Percentiles rank a stretch among this genome's conserved stretches.
Conservation (phyloP, 2,329 filamentous ascomycete species). For the Penicillium brevicompactum region DNA sequence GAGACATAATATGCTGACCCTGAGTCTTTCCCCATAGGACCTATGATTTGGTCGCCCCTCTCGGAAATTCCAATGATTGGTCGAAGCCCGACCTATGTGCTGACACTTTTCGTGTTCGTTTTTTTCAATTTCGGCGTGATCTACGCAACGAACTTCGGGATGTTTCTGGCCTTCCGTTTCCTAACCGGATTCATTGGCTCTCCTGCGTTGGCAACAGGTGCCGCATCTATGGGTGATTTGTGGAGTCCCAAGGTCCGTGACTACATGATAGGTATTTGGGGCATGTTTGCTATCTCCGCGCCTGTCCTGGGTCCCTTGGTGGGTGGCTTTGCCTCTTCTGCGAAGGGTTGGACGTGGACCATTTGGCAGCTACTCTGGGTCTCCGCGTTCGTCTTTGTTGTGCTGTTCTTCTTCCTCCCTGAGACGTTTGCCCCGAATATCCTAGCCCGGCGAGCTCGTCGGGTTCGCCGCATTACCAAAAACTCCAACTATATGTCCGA, state of each 20-base stretch:
- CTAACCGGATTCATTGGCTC: constrained; percentile 55
- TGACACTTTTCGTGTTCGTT: constrained; percentile 55
- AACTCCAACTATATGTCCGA: constrained; percentile 44
- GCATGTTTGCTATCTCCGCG: constrained; percentile 45
- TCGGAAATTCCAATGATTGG: constrained; percentile 55
- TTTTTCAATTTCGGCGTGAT: constrained; percentile 52
- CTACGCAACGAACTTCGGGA: constrained; percentile 54
- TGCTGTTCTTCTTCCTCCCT: constrained; percentile 36
- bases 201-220: constrained; percentile 49
- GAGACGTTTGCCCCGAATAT: constrained; percentile 33
- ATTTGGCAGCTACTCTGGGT: constrained; percentile 66
- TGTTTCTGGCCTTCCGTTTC: constrained; percentile 56
- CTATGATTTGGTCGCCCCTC: constrained; percentile 34
- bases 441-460: constrained; percentile 18
- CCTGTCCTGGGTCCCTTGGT: constrained; percentile 64
- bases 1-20: too few species aligned
- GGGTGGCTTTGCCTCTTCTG: constrained; percentile 60
- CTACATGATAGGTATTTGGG: constrained; percentile 63
- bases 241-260: constrained; percentile 47
- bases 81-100: constrained; percentile 52
- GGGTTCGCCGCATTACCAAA: constrained; percentile 40
- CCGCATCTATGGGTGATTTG: constrained; percentile 48
- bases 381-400: constrained; percentile 57
- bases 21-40: neutral
- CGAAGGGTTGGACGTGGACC: constrained; percentile 63